Evolutionary conservation across 345 rosid species (phyloP).

Genomic region (Syzygium aqueum): DNA sequence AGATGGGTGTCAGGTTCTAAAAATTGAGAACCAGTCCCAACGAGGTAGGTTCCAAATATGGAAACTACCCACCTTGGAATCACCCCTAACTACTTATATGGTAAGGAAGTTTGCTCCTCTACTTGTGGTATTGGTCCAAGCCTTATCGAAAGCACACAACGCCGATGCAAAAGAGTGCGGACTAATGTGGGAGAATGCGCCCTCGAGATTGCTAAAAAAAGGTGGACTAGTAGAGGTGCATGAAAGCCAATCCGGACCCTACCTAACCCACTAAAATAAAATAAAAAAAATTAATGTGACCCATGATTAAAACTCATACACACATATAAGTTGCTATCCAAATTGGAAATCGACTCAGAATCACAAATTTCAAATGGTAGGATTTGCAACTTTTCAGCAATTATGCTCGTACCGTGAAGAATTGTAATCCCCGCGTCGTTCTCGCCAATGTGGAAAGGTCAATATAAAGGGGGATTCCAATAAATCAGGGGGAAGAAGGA

Average conservation of each 20-base stretch:
- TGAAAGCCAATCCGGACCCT: neutral
- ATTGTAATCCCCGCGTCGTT: neutral
- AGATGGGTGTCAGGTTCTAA: fast-evolving
- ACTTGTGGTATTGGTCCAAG: no score
- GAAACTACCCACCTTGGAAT: neutral
- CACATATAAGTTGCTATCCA: neutral
- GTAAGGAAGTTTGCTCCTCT: neutral
- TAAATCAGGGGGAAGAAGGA: neutral
- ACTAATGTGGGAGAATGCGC: fast-evolving
- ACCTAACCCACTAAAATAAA: neutral
- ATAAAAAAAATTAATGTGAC: neutral
- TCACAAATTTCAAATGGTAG: neutral
- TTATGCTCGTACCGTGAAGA: neutral
- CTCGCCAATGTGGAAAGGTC: neutral
- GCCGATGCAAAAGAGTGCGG: fast-evolving
- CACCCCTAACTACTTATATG: fast-evolving
- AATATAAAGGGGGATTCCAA: neutral
- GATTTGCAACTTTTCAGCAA: neutral
- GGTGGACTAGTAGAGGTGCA: neutral
- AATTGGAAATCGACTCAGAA: neutral
- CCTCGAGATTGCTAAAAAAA: neutral
- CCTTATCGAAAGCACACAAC: no score
- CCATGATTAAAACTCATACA: neutral
- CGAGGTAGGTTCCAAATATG: neutral
- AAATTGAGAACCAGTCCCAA: fast-evolving